Evolutionary conservation across 306 rosid genomes (phyloP).

Genomic region (Medicago lupulina): DNA sequence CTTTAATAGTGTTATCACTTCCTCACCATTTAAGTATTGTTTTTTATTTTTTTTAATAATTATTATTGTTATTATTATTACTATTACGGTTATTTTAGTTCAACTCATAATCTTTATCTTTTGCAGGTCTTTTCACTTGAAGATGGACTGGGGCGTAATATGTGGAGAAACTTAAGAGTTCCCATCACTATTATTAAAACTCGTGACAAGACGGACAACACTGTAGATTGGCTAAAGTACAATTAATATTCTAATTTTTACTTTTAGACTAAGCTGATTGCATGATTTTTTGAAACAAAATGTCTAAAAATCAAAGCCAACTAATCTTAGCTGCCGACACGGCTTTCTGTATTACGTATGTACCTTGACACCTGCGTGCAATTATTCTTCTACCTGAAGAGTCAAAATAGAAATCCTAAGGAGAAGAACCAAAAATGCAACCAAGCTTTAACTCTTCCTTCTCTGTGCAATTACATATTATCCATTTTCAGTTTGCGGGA

Average conservation of each 20-base stretch:
- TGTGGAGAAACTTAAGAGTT: constrained; percentile 76
- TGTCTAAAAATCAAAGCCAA: constrained; percentile 19
- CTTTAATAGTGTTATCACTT: constrained; percentile 2
- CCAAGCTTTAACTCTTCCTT: too few relatives aligned
- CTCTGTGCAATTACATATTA: too few relatives aligned
- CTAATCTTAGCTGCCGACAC: constrained; percentile 2
- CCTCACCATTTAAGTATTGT: background rate
- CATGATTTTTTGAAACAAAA: constrained; percentile 29
- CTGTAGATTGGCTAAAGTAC: constrained; percentile 94
- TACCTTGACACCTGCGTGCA: too few relatives aligned
- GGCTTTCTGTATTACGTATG: background rate
- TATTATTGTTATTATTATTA: background rate
- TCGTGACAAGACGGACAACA: constrained; percentile 55
- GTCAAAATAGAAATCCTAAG: too few relatives aligned
- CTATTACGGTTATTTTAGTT: constrained; percentile 31
- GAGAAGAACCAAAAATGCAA: too few relatives aligned
- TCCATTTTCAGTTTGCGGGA: too few relatives aligned
- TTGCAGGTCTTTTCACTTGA: constrained; percentile 84
- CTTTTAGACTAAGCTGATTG: constrained; percentile 9
- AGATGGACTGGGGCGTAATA: constrained; percentile 74
- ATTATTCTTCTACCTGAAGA: too few relatives aligned
- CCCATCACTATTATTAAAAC: constrained; percentile 62
- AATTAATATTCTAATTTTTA: constrained; percentile 36
- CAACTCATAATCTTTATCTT: constrained; percentile 33
- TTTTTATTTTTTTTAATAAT: constrained; percentile 11